Conservation (phyloP, 1,139 yeast species). For the Debaryomyces udenii region DNA sequence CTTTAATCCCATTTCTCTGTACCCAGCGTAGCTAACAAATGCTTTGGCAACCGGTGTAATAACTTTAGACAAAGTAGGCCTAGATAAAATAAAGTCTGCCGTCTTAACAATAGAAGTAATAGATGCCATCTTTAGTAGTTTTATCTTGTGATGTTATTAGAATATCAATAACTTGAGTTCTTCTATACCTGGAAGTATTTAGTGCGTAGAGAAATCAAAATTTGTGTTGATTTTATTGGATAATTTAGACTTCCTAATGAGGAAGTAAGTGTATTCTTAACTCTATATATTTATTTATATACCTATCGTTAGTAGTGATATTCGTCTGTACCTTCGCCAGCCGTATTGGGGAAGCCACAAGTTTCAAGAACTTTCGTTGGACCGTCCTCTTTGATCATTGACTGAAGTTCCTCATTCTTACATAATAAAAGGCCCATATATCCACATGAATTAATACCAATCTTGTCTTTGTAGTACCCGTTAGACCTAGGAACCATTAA, state of each 20-base stretch:
- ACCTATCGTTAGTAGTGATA: conserved; percentile 33
- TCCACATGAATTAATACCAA: conserved; percentile 82
- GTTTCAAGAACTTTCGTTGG: conserved; percentile 52
- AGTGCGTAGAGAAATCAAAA: conserved; percentile 16
- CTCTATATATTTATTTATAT: background rate
- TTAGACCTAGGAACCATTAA: conserved; percentile 79
- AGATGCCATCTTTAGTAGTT: conserved; percentile 54
- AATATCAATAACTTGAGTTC: background rate
- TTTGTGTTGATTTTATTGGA: conserved; percentile 26
- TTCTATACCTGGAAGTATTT: conserved; percentile 4
- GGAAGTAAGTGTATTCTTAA: conserved; percentile 18
- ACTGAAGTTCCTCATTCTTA: conserved; percentile 58
- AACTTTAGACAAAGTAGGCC: conserved; percentile 76
- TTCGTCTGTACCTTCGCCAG: conserved; percentile 35
- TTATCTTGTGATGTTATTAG: conserved; percentile 1
- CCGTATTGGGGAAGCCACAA: conserved; percentile 68
- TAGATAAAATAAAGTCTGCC: conserved; percentile 78
- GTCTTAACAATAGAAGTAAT: conserved; percentile 81
- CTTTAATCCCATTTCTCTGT: conserved; percentile 91
- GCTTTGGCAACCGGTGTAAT: conserved; percentile 79
- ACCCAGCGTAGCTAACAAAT: conserved; percentile 77
- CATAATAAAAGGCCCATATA: conserved; percentile 77
- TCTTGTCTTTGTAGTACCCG: conserved; percentile 37
- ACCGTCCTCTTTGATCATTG: conserved; percentile 44
- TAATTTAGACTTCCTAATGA: conserved; percentile 25